Percentiles rank a stretch among this genome's conserved stretches.
Conservation (phyloP, 2,329 filamentous ascomycete genomes). For the Ceratocystis colombiana region DNA sequence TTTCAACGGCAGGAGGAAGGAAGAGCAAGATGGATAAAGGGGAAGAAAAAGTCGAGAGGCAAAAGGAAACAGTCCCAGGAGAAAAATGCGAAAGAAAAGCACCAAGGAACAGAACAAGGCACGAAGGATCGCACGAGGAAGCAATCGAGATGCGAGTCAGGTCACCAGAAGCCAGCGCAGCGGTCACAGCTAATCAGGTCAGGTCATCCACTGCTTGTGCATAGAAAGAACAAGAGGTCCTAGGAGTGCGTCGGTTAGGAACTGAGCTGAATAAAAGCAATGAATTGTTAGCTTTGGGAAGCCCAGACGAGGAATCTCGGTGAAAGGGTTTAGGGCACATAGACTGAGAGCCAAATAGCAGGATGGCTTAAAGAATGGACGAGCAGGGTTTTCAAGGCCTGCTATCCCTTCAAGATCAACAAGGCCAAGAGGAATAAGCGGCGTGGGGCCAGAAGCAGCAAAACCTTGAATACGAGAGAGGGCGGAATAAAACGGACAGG, state of each 20-base stretch:
- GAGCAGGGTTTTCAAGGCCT: too few relatives aligned
- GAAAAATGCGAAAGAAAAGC: not conserved
- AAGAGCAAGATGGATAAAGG: not conserved
- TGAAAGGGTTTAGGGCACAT: not conserved
- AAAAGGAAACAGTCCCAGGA: not conserved
- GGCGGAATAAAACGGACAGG: slow-evolving; percentile 5
- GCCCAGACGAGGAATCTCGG: not conserved
- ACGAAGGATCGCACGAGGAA: slow-evolving; percentile 12
- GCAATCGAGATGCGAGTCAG: slow-evolving; percentile 8
- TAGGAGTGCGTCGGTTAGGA: too few relatives aligned
- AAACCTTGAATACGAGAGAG: slow-evolving; percentile 12
- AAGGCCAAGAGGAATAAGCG: not conserved
- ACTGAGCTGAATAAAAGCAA: too few relatives aligned
- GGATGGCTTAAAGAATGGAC: not conserved
- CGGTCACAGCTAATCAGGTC: not conserved
- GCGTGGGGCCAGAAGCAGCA: slow-evolving; percentile 2
- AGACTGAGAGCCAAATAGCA: not conserved
- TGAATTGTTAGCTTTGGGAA: not conserved
- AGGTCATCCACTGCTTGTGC: not conserved
- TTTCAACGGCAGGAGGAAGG: not conserved
- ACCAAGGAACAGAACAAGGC: slow-evolving; percentile 9
- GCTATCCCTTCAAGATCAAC: too few relatives aligned
- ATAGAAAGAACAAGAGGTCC: not conserved
- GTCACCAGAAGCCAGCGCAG: not conserved
- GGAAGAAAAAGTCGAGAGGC: not conserved